These are phyloP conservation scores for Trichoderma parareesei DNA, from an alignment of 495 filamentous ascomycete genomes.

Conservation along the genomic window DNA sequence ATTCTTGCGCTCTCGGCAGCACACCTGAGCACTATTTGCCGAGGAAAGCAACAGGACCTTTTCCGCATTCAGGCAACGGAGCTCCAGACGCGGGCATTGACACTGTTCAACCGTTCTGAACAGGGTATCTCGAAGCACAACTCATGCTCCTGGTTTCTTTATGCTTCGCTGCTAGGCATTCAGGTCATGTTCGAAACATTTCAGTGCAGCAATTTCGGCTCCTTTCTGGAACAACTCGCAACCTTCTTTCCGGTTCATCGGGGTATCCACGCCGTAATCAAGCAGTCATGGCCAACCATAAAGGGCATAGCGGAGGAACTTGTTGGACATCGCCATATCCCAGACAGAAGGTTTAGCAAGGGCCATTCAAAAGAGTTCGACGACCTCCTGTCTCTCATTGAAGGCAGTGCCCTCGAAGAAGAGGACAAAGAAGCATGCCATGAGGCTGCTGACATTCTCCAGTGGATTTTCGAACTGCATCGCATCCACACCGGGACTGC, in stretches of 20 bases:
- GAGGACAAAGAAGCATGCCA: not conserved
- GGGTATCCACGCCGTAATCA: conserved; percentile 29
- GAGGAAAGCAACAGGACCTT: conserved; percentile 9
- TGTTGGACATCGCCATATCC: not conserved
- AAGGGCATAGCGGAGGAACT: not conserved
- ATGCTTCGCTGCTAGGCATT: conserved; percentile 32
- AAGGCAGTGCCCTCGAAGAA: not conserved
- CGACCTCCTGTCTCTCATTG: not conserved
- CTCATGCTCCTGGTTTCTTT: conserved; percentile 35
- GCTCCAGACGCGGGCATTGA: conserved; percentile 35
- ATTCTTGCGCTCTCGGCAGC: conserved; percentile 35
- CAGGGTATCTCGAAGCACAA: conserved; percentile 24
- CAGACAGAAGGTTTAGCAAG: not conserved
- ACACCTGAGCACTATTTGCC: conserved; percentile 25
- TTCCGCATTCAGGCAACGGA: conserved; percentile 31
- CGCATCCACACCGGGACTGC: not conserved
- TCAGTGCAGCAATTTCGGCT: conserved; percentile 19
- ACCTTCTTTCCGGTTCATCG: conserved; percentile 33
- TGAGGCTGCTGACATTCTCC: conserved; percentile 12
- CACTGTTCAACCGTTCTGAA: conserved; percentile 23
- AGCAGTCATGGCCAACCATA: not conserved
- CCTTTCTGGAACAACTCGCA: conserved; percentile 33
- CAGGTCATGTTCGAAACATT: conserved; percentile 35
- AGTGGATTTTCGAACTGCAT: conserved; percentile 11
- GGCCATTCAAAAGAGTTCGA: not conserved